Evolutionary conservation across 2,329 filamentous ascomycete species (phyloP), one percentile per base, ranked within the genome.

Genomic region (Pestalotiopsis fici): DNA sequence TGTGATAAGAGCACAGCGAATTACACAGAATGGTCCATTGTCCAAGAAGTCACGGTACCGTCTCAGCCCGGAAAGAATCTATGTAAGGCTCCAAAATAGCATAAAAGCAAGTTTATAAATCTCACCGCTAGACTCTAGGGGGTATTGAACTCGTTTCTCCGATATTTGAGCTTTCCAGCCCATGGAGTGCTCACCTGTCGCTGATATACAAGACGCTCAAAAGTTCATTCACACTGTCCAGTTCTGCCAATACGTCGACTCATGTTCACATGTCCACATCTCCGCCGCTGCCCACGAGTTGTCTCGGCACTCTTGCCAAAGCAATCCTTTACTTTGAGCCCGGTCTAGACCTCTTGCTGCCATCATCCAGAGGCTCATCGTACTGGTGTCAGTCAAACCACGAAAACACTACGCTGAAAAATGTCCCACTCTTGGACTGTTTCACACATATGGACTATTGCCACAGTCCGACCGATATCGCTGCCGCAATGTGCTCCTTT

Each of bases 381-480:
- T 78, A 80, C 71, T 81, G 79, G 79, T 77, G 77, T 67, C 76
- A 78, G 61, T 78, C 77, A 37, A 80, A 78, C 71, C 75, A 78
- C 5, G 62, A 64, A 13, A 78, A 70, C 66, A 68, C 74, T 4
- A 64, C 71, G 0, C 67, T 81, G 2, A 50, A 61, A n/a, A 63
- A 27, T 4, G 60, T 70, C 3, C 15, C 68, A 2, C 69, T 77
- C 11, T 31, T 56, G 1, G 67, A 73, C 18, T 79, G 75, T 56
- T 70, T 78, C 18, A 65, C 62, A 1, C 55, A 71, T 28, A 43
- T 78, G 1, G 77, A 79, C 54, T 57, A 15, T 4, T 74, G 72
- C 0, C 64, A 63, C 1, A 65, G 27, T 35, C 37, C n/a, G 6
- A 50, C 50, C 6, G 50, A 62, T 54, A 64, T 80, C 2, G 73